phyloP scores from a whole-genome alignment of 2,329 filamentous ascomycete species.

The Acarospora socialis region DNA sequence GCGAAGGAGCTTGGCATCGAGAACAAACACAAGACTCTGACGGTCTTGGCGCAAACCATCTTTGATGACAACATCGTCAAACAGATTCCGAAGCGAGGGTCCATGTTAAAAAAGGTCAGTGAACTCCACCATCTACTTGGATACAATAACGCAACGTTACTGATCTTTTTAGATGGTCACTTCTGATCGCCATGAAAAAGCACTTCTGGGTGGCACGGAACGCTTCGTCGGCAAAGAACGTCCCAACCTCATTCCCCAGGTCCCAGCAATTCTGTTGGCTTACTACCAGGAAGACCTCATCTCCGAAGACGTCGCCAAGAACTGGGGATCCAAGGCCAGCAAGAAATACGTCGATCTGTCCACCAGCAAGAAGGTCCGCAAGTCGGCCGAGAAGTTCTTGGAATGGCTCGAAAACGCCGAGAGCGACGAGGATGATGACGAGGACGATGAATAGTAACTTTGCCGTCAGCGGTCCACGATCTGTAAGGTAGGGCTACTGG shows the following conservation, averaged over 20 bases:
- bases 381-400: slow-evolving; percentile 85
- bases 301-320: slow-evolving; percentile 72
- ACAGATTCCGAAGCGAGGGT: slow-evolving; percentile 71
- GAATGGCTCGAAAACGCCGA: slow-evolving; percentile 85
- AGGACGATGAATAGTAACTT: slow-evolving; percentile 45
- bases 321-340: slow-evolving; percentile 89
- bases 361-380: slow-evolving; percentile 88
- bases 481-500: too few species aligned
- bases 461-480: too few species aligned
- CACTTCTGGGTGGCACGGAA: slow-evolving; percentile 87
- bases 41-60: slow-evolving; percentile 83
- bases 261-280: slow-evolving; percentile 76
- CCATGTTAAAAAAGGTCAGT: slow-evolving; percentile 74
- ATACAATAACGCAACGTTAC: too few species aligned
- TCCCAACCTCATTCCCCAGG: slow-evolving; percentile 59
- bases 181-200: slow-evolving; percentile 89
- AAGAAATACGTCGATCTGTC: slow-evolving; percentile 92
- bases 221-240: slow-evolving; percentile 75
- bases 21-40: slow-evolving; percentile 79
- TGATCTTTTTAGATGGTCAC: slow-evolving; percentile 51
- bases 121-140: background rate
- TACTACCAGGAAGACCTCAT: slow-evolving; percentile 87
- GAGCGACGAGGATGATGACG: slow-evolving; percentile 51
- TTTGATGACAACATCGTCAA: slow-evolving; percentile 82
- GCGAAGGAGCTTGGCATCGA: slow-evolving; percentile 93